Evolutionary conservation across 768 basidiomycete species (phyloP).

Genomic region (Pholiota molesta): DNA sequence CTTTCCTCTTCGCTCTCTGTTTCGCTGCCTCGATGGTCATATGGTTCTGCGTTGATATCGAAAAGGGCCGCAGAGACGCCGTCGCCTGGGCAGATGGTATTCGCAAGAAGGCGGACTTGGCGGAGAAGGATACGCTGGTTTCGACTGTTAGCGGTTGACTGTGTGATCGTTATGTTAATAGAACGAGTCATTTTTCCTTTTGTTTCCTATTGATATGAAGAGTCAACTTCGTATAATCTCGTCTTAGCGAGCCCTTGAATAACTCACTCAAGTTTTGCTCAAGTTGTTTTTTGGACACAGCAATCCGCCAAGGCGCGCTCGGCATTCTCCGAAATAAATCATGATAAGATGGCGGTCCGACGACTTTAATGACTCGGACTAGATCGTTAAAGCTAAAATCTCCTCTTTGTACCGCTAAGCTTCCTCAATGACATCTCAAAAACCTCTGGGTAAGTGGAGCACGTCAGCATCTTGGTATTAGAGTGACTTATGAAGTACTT

Average conservation of each 20-base stretch:
- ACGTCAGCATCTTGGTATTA: neutral
- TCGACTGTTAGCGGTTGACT: neutral
- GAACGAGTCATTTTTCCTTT: neutral
- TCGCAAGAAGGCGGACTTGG: slow-evolving; percentile 19
- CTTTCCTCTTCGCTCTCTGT: slow-evolving; percentile 80
- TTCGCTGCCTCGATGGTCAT: slow-evolving; percentile 67
- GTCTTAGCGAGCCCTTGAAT: neutral
- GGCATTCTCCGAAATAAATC: neutral
- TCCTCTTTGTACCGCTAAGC: neutral
- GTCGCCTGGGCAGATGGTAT: slow-evolving; percentile 52
- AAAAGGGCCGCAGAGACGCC: slow-evolving; percentile 65
- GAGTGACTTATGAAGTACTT: neutral
- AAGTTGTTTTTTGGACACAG: neutral
- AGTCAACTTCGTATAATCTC: neutral
- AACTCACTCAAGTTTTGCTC: too few species aligned
- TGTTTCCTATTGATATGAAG: neutral
- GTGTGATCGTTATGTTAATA: neutral
- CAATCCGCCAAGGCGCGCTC: neutral
- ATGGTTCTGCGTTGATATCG: slow-evolving; percentile 73
- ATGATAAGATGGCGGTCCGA: neutral
- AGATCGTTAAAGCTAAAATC: neutral
- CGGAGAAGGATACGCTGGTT: neutral
- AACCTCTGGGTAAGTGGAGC: slow-evolving; percentile 17
- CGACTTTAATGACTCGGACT: neutral
- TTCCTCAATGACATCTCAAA: slow-evolving; percentile 15